These are phyloP conservation scores for Aureobasidium mangrovei DNA, from an alignment of 2,329 filamentous ascomycete genomes.

Conservation along the genomic window DNA sequence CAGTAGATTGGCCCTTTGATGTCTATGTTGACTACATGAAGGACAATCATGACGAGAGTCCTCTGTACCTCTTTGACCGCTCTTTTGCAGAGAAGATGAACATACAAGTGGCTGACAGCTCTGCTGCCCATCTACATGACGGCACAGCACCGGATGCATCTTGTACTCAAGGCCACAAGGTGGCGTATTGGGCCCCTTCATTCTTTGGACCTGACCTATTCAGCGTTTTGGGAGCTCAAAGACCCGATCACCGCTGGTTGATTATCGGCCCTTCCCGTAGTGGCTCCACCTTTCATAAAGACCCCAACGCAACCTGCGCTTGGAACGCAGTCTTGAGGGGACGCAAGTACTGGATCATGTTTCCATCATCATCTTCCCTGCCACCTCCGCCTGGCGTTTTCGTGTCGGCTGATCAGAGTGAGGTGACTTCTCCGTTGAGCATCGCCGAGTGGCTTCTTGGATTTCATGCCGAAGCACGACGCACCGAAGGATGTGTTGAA, in stretches of 20 bases:
- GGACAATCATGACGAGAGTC: slow-evolving; percentile 73
- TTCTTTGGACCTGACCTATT: slow-evolving; percentile 87
- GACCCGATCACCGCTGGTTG: slow-evolving; percentile 85
- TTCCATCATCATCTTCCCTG: slow-evolving; percentile 57
- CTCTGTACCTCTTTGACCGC: slow-evolving; percentile 85
- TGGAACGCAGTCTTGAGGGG: slow-evolving; percentile 93
- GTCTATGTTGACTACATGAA: slow-evolving; percentile 77
- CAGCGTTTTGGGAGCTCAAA: slow-evolving; percentile 62
- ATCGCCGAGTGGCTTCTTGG: slow-evolving; percentile 94
- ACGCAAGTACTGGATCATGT: slow-evolving; percentile 98
- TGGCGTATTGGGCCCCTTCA: slow-evolving; percentile 67
- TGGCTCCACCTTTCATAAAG: slow-evolving; percentile 91
- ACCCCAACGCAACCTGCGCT: slow-evolving; percentile 62
- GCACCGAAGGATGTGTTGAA: slow-evolving; percentile 68
- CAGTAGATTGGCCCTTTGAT: slow-evolving; percentile 82
- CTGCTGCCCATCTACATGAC: slow-evolving; percentile 14
- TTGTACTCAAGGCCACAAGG: slow-evolving; percentile 30
- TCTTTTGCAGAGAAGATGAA: slow-evolving; percentile 80
- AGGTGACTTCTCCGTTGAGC: slow-evolving; percentile 86
- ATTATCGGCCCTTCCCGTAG: slow-evolving; percentile 82
- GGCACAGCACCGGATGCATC: neutral
- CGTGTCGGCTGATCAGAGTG: slow-evolving; percentile 79
- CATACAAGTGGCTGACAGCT: slow-evolving; percentile 50
- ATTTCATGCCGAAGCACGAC: slow-evolving; percentile 77
- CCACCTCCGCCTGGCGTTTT: slow-evolving; percentile 79